These are phyloP conservation scores for Pseudopediastrum boryanum DNA, from an alignment of 139 green algal species.

Conservation along the genomic window DNA sequence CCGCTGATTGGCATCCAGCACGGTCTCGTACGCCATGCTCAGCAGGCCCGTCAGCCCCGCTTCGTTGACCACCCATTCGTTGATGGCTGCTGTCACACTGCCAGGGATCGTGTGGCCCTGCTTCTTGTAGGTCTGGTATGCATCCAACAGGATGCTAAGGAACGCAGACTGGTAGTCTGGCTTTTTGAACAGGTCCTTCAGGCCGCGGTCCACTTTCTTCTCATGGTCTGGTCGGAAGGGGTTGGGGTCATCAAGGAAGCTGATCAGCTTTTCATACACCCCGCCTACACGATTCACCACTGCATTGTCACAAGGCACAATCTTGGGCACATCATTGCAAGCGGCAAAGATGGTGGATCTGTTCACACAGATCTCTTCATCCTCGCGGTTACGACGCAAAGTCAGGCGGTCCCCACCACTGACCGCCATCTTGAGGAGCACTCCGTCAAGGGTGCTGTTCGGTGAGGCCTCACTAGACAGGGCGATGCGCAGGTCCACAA, in stretches of 20 bases:
- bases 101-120: background rate
- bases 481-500: slow-evolving; percentile 16
- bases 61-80: slow-evolving; percentile 7
- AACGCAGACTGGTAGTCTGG: slow-evolving; percentile 8
- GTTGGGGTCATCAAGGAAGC: slow-evolving; percentile 7
- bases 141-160: slow-evolving; percentile 17
- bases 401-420: slow-evolving; percentile 4
- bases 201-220: background rate
- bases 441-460: background rate
- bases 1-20: too few species aligned
- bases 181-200: background rate
- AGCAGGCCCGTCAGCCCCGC: background rate
- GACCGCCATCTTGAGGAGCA: background rate
- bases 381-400: slow-evolving; percentile 7
- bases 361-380: background rate
- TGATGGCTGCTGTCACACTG: background rate
- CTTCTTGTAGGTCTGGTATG: slow-evolving; percentile 6
- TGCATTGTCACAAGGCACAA: slow-evolving; percentile 10
- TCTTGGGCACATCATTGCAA: slow-evolving; percentile 18
- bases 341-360: slow-evolving; percentile 8
- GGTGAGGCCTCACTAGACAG: background rate
- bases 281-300: background rate
- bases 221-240: slow-evolving; percentile 13
- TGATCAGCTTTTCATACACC: slow-evolving; percentile 15
- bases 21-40: background rate